Evolutionary conservation across 768 basidiomycete species (phyloP).

Genomic region (Porphyrellus cyaneotinctus): DNA sequence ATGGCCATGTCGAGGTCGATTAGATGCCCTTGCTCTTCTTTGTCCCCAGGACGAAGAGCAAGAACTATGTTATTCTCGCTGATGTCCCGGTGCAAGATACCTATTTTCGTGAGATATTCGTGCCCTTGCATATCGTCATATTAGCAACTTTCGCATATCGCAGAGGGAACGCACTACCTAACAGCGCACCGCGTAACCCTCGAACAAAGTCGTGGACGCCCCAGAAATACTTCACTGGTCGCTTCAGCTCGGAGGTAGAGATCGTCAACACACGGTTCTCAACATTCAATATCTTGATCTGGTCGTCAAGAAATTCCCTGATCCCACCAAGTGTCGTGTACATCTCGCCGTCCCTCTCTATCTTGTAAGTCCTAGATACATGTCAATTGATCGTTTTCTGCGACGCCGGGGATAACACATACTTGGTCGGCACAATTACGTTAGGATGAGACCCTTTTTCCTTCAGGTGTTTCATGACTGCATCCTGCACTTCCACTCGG

Average conservation of each 20-base stretch:
- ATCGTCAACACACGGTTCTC: not conserved
- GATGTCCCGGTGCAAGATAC: not conserved
- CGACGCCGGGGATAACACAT: not conserved
- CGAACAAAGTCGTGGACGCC: not conserved
- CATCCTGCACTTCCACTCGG: no score
- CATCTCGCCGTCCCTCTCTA: not conserved
- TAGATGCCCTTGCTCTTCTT: not conserved
- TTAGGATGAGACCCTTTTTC: not conserved
- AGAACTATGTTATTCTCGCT: not conserved
- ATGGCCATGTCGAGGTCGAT: not conserved
- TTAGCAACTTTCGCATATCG: no score
- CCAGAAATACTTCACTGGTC: not conserved
- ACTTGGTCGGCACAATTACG: not conserved
- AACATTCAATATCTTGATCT: not conserved
- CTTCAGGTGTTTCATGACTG: not conserved
- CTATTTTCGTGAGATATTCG: not conserved
- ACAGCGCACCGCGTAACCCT: not conserved
- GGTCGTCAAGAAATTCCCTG: not conserved
- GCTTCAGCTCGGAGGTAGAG: not conserved
- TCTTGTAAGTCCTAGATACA: not conserved
- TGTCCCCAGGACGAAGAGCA: no score
- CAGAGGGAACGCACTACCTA: no score
- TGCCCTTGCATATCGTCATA: not conserved
- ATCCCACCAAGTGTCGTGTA: constrained; percentile 2
- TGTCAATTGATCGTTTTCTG: not conserved